Evolutionary conservation across 2,329 filamentous ascomycete species (phyloP).

Genomic region (Triangularia setosa): DNA sequence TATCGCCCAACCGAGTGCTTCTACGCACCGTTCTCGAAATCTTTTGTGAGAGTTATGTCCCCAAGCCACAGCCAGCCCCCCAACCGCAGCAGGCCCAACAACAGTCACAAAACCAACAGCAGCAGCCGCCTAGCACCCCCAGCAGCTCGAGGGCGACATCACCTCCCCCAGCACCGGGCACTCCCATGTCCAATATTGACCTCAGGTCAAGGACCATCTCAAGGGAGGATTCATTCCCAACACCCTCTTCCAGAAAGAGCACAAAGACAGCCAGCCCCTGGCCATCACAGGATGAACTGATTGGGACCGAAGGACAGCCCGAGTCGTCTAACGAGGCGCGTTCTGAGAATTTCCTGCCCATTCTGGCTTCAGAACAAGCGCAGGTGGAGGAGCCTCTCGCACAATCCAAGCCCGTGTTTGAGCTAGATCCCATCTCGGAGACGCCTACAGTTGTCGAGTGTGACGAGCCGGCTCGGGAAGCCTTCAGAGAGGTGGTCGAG

Average conservation of each 20-base stretch:
- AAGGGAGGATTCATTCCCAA: slow-evolving; percentile 12
- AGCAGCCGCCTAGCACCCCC: neutral
- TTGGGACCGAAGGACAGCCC: neutral
- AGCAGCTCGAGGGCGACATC: slow-evolving; percentile 18
- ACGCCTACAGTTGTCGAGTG: neutral
- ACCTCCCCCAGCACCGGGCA: slow-evolving; percentile 9
- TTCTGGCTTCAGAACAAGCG: slow-evolving; percentile 5
- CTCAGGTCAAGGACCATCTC: slow-evolving; percentile 22
- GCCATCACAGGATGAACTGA: slow-evolving; percentile 18
- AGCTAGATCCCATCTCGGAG: slow-evolving; percentile 1
- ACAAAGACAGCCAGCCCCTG: slow-evolving; percentile 6
- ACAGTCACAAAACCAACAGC: neutral
- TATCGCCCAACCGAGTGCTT: slow-evolving; percentile 26
- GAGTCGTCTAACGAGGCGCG: slow-evolving; percentile 9
- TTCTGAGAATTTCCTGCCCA: slow-evolving; percentile 9
- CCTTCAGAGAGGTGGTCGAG: slow-evolving; percentile 1
- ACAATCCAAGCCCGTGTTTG: slow-evolving; percentile 6
- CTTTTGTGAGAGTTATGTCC: slow-evolving; percentile 25
- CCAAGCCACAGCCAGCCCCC: slow-evolving; percentile 9
- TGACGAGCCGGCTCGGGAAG: neutral
- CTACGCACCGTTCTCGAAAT: slow-evolving; percentile 27
- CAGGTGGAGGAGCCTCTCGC: slow-evolving; percentile 11
- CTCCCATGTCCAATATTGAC: slow-evolving; percentile 20
- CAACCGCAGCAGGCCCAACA: neutral
- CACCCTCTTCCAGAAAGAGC: slow-evolving; percentile 16